Conservation (phyloP, 164 flowering plant genomes). For the Paratinospora sagittata region DNA sequence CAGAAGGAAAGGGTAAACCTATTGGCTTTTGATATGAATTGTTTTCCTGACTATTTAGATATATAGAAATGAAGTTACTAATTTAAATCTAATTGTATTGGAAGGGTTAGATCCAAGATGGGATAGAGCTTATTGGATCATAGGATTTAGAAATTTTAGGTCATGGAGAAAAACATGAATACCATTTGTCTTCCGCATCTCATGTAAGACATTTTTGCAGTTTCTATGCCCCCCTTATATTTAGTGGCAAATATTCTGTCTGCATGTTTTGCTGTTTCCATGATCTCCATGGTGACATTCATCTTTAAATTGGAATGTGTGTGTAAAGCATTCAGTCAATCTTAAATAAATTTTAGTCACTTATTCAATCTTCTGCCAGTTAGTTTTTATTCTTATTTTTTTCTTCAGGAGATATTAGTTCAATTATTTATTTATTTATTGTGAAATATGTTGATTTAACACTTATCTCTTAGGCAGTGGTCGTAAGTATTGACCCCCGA, state of each 20-base stretch:
- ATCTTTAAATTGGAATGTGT: conserved; percentile 1
- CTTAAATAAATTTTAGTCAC: neutral
- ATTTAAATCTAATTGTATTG: too few species aligned
- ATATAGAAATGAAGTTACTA: too few species aligned
- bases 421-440: too few species aligned
- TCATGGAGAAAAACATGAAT: neutral
- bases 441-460: conserved; percentile 3
- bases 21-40: too few species aligned
- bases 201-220: neutral
- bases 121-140: too few species aligned
- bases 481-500: conserved; percentile 97
- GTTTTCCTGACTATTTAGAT: too few species aligned
- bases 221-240: neutral
- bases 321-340: neutral
- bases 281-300: neutral
- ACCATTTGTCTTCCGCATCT: neutral
- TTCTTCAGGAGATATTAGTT: neutral
- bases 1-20: too few species aligned
- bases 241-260: neutral
- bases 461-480: conserved; percentile 64
- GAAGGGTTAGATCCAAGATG: too few species aligned
- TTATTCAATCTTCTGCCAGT: neutral
- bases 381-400: neutral
- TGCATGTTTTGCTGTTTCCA: neutral
- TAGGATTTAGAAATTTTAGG: too few species aligned